Conservation (phyloP, 2,329 filamentous ascomycete genomes). For the Verticillium isaacii region DNA sequence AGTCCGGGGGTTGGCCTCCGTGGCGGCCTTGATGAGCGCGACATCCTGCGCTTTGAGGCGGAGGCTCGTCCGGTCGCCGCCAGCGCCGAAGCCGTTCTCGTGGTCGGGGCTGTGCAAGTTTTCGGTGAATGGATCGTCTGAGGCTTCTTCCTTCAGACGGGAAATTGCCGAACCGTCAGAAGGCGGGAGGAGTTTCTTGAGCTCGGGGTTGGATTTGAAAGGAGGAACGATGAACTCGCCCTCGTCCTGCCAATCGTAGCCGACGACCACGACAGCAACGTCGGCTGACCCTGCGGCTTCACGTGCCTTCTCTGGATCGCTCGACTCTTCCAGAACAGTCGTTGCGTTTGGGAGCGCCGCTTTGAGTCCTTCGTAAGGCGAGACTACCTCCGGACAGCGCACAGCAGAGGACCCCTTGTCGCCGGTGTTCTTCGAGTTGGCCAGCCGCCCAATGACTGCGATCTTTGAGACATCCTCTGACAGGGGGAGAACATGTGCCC, state of each 20-base stretch:
- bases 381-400: conserved; percentile 5
- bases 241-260: conserved; percentile 13
- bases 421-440: conserved; percentile 11
- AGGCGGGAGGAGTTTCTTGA: conserved; percentile 5
- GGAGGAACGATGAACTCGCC: conserved; percentile 14
- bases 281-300: conserved; percentile 3
- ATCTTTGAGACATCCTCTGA: conserved; percentile 1
- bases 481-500: not conserved
- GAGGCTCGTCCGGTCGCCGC: conserved; percentile 13
- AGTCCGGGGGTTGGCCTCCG: conserved; percentile 5
- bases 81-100: conserved; percentile 9
- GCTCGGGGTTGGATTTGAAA: conserved; percentile 4
- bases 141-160: not conserved
- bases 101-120: not conserved
- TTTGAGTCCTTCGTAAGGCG: conserved; percentile 11
- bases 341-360: not conserved
- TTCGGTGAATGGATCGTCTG: conserved; percentile 1
- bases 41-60: conserved; percentile 10
- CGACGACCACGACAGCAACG: conserved; percentile 13
- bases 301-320: not conserved
- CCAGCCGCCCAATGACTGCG: conserved; percentile 14
- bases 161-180: not conserved
- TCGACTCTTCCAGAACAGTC: conserved; percentile 7
- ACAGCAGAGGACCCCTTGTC: conserved; percentile 15
- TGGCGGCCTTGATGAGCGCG: conserved; percentile 11